Percentiles rank a stretch among this genome's conserved stretches.
Conservation (phyloP, 2,329 filamentous ascomycete genomes). For the Penicillium digitatum region DNA sequence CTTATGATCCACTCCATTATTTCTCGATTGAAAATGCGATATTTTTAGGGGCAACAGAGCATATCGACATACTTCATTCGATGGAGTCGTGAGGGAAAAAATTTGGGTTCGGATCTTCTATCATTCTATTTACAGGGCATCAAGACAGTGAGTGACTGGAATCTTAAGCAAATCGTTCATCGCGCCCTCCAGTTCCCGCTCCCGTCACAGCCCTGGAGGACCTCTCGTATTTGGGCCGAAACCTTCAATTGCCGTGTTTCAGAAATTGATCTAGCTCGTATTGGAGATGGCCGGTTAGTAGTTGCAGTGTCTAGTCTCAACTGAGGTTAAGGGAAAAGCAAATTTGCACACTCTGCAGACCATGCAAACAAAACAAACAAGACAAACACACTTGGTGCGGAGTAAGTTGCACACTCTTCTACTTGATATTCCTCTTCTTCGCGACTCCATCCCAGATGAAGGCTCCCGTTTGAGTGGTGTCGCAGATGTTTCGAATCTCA, state of each 20-base stretch:
- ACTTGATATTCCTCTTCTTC: no score
- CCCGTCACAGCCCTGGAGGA: background rate
- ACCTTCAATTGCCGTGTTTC: constrained; percentile 2
- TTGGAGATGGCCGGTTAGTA: background rate
- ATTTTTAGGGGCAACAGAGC: background rate
- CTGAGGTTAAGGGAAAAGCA: no score
- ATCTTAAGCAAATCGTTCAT: background rate
- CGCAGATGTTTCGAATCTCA: background rate
- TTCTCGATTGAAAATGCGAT: background rate
- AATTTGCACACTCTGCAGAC: no score
- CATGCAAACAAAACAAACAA: background rate
- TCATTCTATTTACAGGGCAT: no score
- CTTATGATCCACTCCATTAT: background rate
- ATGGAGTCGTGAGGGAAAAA: no score
- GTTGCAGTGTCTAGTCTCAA: background rate
- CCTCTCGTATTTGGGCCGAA: background rate
- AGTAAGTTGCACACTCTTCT: no score
- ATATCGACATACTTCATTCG: background rate
- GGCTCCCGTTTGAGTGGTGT: background rate
- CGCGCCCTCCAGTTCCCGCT: background rate
- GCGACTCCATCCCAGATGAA: background rate
- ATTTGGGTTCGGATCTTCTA: no score
- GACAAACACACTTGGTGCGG: no score
- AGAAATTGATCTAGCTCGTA: background rate
- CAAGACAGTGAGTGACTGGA: no score